Evolutionary conservation across 1,139 yeast genomes (phyloP), one percentile per base, ranked within the genome.

Genomic region (Candida gigantensis): DNA sequence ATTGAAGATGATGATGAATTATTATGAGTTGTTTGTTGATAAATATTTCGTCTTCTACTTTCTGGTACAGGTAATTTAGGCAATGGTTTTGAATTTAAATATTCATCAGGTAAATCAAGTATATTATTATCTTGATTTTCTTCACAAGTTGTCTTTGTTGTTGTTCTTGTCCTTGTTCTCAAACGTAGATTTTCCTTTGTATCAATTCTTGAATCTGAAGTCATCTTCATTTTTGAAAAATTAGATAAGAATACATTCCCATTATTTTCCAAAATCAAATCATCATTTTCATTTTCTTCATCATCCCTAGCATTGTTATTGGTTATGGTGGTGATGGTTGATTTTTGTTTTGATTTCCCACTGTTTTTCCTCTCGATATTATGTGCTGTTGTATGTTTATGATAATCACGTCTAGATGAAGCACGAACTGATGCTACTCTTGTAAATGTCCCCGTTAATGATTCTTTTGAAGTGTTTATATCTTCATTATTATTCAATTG

Each of bases 351-450:
- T 21, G 9, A 5, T 28, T 35, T 37, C 18, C 35, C 40, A 36
- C 47, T 31, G 18, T 42, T 28, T 37, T 34, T 28, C 18, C 44
- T 16, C 18, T 35, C 42, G 29, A 34, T 37, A 43, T 66, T 67
- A 39, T 65, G 70, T 5, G 54, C 45, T 1, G 62, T 58, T 3
- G 70, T 63, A 36, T 58, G 67, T 36, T 55, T 50, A 43, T 70
- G 68, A 44, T 65, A 69, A 46, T 70, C 74, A 30, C 53, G 57
- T 39, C 62, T 51, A 6, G 60, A 49, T 1, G 67, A 57, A 1
- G 74, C 52, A 32, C 70, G 51, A 1, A 68, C 68, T 0, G 75
- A 68, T 2, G 74, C 70, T 3, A 61, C 55, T 40, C 69, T 48
- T 1, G 68, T 34, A 10, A 47, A 42, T 15, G 40, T 23, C 23